phyloP scores from a whole-genome alignment of 768 basidiomycete genomes.

The Hygrocybe coccinea region DNA sequence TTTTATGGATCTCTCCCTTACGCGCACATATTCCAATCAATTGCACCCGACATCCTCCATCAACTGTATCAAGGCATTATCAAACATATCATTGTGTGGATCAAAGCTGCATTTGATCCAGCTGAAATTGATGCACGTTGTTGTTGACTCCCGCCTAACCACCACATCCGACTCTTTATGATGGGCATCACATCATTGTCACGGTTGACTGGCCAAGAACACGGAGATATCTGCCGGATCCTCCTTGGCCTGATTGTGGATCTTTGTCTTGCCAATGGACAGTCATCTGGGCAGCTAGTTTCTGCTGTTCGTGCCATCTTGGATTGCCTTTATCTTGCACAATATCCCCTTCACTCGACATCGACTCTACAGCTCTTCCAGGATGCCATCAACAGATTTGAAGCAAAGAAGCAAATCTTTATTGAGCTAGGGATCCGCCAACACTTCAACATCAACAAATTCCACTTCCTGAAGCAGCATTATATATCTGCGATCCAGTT shows the following conservation, averaged over 20 bases:
- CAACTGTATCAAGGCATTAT: slow-evolving; percentile 28
- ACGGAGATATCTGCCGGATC: slow-evolving; percentile 28
- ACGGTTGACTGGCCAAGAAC: slow-evolving; percentile 32
- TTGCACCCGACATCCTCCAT: slow-evolving; percentile 30
- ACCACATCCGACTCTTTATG: slow-evolving; percentile 30
- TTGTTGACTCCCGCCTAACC: slow-evolving; percentile 30
- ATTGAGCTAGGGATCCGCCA: slow-evolving; percentile 29
- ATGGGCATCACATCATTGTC: slow-evolving; percentile 34
- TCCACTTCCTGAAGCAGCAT: slow-evolving; percentile 36
- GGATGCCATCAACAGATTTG: slow-evolving; percentile 27
- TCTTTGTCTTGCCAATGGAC: slow-evolving; percentile 12
- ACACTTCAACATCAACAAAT: slow-evolving; percentile 41
- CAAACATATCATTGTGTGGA: slow-evolving; percentile 33
- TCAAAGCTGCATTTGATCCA: slow-evolving; percentile 19
- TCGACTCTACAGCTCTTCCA: slow-evolving; percentile 22
- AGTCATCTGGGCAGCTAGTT: slow-evolving; percentile 15
- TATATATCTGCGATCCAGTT: slow-evolving; percentile 27
- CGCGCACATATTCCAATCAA: slow-evolving; percentile 28
- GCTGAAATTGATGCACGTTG: slow-evolving; percentile 35
- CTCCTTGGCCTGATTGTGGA: slow-evolving; percentile 30
- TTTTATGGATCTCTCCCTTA: slow-evolving; percentile 32
- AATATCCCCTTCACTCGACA: slow-evolving; percentile 29
- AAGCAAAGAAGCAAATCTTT: slow-evolving; percentile 32
- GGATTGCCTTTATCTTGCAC: slow-evolving; percentile 38
- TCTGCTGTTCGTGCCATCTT: slow-evolving; percentile 28